Percentiles rank a stretch among this genome's conserved stretches.
These are phyloP conservation scores for Chimonanthus salicifolius DNA, from an alignment of 164 flowering plant species.

Conservation along the genomic window DNA sequence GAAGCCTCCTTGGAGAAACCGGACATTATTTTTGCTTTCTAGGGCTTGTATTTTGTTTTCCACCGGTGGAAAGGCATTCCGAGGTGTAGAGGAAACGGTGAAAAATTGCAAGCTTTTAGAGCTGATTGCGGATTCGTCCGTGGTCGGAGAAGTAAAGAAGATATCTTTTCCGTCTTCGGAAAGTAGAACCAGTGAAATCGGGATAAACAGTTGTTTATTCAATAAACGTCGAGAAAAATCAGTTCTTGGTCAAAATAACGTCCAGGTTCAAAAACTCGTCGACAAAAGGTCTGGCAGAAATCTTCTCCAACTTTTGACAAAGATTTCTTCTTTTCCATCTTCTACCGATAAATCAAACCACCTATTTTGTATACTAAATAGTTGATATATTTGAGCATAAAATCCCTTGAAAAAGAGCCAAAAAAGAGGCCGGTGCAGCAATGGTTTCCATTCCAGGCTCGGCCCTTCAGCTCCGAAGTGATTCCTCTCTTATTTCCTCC, in stretches of 20 bases:
- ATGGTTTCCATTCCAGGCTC: constrained; percentile 45
- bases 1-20: not conserved
- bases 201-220: too few species aligned
- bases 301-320: not conserved
- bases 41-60: not conserved
- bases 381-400: too few species aligned
- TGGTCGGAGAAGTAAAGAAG: too few species aligned
- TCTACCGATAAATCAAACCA: not conserved
- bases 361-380: too few species aligned
- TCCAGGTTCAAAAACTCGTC: too few species aligned
- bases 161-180: too few species aligned
- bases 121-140: too few species aligned
- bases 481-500: constrained; percentile 16
- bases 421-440: not conserved
- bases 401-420: not conserved
- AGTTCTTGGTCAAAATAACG: too few species aligned
- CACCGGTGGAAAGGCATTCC: not conserved
- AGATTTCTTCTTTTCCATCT: not conserved
- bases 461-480: constrained; percentile 25
- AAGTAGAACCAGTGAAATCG: too few species aligned
- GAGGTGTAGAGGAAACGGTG: not conserved
- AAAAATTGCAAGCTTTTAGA: too few species aligned
- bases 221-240: too few species aligned
- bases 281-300: too few species aligned
- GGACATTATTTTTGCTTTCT: not conserved